phyloP scores from a whole-genome alignment of 306 rosid species.

The Alnus glutinosa region DNA sequence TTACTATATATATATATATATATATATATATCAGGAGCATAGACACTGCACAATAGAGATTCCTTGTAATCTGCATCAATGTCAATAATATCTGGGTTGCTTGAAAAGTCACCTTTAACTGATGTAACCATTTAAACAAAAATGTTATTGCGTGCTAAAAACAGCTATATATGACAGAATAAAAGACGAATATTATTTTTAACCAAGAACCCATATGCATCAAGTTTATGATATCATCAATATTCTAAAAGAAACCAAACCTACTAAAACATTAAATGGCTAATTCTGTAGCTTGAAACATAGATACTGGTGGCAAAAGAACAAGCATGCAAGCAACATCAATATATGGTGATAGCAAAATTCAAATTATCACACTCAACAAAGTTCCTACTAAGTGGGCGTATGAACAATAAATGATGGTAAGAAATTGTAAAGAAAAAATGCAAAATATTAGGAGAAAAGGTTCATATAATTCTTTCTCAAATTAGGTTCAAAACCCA shows the following conservation, averaged over 20 bases:
- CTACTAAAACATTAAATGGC: neutral
- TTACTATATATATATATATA: slow-evolving; percentile 48
- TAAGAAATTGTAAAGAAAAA: neutral
- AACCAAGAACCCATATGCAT: neutral
- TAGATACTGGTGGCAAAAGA: neutral
- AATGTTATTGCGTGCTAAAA: neutral
- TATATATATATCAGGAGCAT: slow-evolving; percentile 62
- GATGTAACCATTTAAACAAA: slow-evolving; percentile 30
- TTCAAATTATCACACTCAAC: neutral
- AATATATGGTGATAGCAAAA: neutral
- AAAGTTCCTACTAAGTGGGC: neutral
- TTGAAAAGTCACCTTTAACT: slow-evolving; percentile 38
- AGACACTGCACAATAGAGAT: slow-evolving; percentile 64
- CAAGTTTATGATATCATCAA: too few relatives aligned
- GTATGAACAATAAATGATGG: neutral
- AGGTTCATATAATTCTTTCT: neutral
- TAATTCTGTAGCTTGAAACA: neutral
- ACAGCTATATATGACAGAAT: neutral
- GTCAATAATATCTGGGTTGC: slow-evolving; percentile 42
- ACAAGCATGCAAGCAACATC: neutral
- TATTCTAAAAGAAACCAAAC: too few relatives aligned
- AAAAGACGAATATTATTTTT: neutral
- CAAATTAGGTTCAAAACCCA: neutral
- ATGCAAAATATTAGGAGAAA: neutral
- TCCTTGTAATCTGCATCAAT: slow-evolving; percentile 74